Evolutionary conservation across 495 filamentous ascomycete genomes (phyloP).

Genomic region (Aspergillus carlsbadensis): DNA sequence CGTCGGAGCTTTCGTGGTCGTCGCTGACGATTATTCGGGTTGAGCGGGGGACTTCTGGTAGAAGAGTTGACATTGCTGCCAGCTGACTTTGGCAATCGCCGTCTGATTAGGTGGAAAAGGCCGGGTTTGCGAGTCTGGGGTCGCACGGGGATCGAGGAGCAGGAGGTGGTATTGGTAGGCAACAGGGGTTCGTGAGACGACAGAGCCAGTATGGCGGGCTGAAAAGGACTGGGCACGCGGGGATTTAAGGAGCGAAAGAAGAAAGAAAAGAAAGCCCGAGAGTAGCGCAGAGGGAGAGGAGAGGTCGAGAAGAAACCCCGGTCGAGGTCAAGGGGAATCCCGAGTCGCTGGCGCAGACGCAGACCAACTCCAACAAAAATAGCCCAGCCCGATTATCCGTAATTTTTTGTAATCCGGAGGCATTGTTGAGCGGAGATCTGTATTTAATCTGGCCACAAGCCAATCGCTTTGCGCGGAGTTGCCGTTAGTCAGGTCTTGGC

Average conservation of each 20-base stretch:
- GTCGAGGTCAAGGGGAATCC: background rate
- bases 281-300: background rate
- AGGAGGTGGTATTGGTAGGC: background rate
- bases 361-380: background rate
- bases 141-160: slow-evolving; percentile 1
- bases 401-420: background rate
- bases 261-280: background rate
- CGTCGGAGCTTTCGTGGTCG: slow-evolving; percentile 23
- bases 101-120: slow-evolving; percentile 9
- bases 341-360: background rate
- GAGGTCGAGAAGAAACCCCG: background rate
- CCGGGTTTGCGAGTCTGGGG: slow-evolving; percentile 22
- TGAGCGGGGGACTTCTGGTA: slow-evolving; percentile 13
- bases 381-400: background rate
- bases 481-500: background rate
- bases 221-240: background rate
- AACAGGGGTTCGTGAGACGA: slow-evolving; percentile 7
- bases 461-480: background rate
- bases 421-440: background rate
- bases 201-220: slow-evolving; percentile 2
- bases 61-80: slow-evolving; percentile 26
- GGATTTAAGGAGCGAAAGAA: background rate
- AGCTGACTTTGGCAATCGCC: background rate
- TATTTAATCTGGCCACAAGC: background rate
- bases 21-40: slow-evolving; percentile 16